Base-by-base conservation (phyloP, 257 asterid genomes). In the Leonotis leonurus region DNA sequence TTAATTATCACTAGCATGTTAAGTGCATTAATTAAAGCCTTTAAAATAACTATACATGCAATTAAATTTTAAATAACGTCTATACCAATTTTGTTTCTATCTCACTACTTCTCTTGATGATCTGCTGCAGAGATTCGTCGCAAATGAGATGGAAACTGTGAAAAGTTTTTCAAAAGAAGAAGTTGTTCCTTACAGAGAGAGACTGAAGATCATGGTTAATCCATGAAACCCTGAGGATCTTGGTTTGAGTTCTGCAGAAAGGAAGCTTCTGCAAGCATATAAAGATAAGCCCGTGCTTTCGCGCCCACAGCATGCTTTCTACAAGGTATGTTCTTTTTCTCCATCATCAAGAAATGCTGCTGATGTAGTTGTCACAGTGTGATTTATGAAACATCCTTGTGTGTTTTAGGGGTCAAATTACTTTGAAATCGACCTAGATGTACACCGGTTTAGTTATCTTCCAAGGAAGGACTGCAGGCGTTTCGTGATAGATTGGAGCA, bases 221-320 rank as follows among this genome's bases (percentile, higher is more conserved):
- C 74, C 86, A 26, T 82, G 72, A 2, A 88, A 88, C 67, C 96
- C 92, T 0, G 96, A 91, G 37, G 98, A 81, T 12, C 83, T 91
- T 25, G 83, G 79, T 25, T 59, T 86, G 77, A 88, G 84, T 54
- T 76, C 95, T 48, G 81, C 96, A 26, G 98, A 91, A 53, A 84
- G 74, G 55, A 91, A 86, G 80, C 97, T 92, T 62, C 69, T 88
- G 24, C 85, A 83, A 24, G 95, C 95, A 0, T 89, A 92, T 7
- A 85, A 84, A 32, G 93, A 92, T 52, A 92, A 84, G 70, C 98
- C 98, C 1, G 98, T 86, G 40, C 98, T 92, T 62, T 86, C 97
- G 0, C 97, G 95, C 13, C 98, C 98, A 1, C 98, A 92, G 10
- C 97, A 92, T 22, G 67, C 86, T 41, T 91, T 86, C 66, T 84